Evolutionary conservation across 2,329 filamentous ascomycete species (phyloP), one percentile per base, ranked within the genome.

Genomic region (Neurospora sp.): DNA sequence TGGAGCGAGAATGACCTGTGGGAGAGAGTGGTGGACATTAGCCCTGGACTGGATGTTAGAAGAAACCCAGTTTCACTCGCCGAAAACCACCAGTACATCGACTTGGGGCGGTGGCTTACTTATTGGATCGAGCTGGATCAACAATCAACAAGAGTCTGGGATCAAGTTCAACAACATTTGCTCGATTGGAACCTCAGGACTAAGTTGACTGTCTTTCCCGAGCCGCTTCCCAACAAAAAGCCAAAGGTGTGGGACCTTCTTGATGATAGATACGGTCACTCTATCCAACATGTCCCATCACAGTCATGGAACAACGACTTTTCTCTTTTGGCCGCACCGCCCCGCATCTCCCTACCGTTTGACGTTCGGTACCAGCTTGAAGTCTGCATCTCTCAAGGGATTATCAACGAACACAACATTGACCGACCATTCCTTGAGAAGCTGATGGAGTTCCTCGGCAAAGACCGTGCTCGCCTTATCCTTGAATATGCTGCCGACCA

Each of bases 361-460:
- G 81, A 88, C 0, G 87, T 97, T 1, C 87, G 92, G 17, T 99
- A 98, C 77, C 93, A 97, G 77, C 86, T 99, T 0, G 95, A 99
- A 78, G 94, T 93, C 0, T 98, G 95, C 77, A 85, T 98, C n/a
- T 97, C 94, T 0, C 87, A 91, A 37, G 89, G 89, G 0, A 83
- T 88, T 33, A 81, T 99, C 12, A 90, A 90, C 68, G 95, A 97
- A 78, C 87, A 92, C 77, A 91, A 86, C 66, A 85, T 98, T 65
- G 85, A 83, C 0, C 77, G 80, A 1, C 84, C 87, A 2, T 98
- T 98, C 73, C 80, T 97, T 2, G 77, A 83, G 37, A 84, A 81
- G 57, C 83, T 98, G 4, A 78, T 81, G 2, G 75, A 81, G 0
- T 80, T 91, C 0, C 70, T 80, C 23, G 75, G 80, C 66, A 71